Conservation (phyloP, 768 basidiomycete genomes). For the Leucocoprinus birnbaumii region DNA sequence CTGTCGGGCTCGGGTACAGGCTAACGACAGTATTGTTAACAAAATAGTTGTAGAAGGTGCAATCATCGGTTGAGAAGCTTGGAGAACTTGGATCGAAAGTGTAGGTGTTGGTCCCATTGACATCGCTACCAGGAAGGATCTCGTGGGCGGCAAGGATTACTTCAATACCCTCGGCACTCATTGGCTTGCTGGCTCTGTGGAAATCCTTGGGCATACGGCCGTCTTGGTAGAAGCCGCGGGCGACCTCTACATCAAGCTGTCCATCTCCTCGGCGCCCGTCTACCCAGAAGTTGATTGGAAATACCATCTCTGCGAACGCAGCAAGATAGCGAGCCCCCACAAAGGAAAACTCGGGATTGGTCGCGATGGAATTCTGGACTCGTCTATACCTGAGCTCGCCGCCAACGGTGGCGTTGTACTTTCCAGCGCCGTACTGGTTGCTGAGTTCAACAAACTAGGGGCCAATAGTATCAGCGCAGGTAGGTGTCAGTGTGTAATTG, state of each 20-base stretch:
- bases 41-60: constrained; percentile 17
- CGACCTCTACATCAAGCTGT: constrained; percentile 13
- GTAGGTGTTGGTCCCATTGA: constrained; percentile 14
- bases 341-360: constrained; percentile 18
- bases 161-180: constrained; percentile 1
- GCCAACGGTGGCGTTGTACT: constrained; percentile 17
- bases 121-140: constrained; percentile 17
- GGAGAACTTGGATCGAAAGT: constrained; percentile 13
- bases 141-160: constrained; percentile 2
- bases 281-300: constrained; percentile 17
- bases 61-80: constrained; percentile 8
- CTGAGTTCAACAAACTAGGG: constrained; percentile 14
- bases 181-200: constrained; percentile 11
- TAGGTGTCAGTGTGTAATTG: not conserved
- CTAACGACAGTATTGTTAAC: constrained; percentile 13
- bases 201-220: constrained; percentile 17
- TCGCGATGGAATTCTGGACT: constrained; percentile 20
- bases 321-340: constrained; percentile 15
- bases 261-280: constrained; percentile 16
- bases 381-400: constrained; percentile 14
- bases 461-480: not conserved
- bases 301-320: constrained; percentile 14
- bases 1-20: constrained; percentile 19
- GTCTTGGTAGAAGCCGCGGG: constrained; percentile 17
- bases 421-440: constrained; percentile 18